phyloP scores from a whole-genome alignment of 2,329 filamentous ascomycete species.

The Phoma herbarum region DNA sequence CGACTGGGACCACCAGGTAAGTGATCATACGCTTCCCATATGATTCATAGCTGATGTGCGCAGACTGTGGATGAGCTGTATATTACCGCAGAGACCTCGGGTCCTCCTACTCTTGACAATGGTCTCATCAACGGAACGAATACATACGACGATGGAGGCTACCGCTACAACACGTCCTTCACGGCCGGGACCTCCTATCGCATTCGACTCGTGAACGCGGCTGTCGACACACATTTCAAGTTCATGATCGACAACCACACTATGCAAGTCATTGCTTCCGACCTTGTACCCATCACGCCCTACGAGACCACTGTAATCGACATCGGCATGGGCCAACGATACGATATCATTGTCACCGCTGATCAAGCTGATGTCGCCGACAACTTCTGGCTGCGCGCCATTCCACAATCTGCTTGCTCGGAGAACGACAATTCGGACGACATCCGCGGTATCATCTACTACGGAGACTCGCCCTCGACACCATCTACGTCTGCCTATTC shows the following conservation, averaged over 20 bases:
- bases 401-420: slow-evolving; percentile 53
- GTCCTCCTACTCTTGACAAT: slow-evolving; percentile 52
- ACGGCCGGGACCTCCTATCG: slow-evolving; percentile 53
- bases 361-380: slow-evolving; percentile 37
- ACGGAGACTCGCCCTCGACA: slow-evolving; percentile 34
- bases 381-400: slow-evolving; percentile 51
- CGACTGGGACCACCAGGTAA: slow-evolving; percentile 49
- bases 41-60: background rate
- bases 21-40: background rate
- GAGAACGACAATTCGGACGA: slow-evolving; percentile 44
- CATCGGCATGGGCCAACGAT: slow-evolving; percentile 54
- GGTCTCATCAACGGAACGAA: slow-evolving; percentile 58
- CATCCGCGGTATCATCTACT: slow-evolving; percentile 53
- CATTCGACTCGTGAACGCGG: slow-evolving; percentile 55
- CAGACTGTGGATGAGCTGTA: slow-evolving; percentile 51
- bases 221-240: slow-evolving; percentile 53
- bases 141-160: slow-evolving; percentile 44
- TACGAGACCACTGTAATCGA: slow-evolving; percentile 52
- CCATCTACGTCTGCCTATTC: slow-evolving; percentile 48
- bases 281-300: slow-evolving; percentile 55
- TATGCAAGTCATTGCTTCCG: slow-evolving; percentile 55
- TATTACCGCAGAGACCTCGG: slow-evolving; percentile 33
- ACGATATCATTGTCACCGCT: slow-evolving; percentile 50
- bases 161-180: slow-evolving; percentile 50
- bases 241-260: slow-evolving; percentile 57